Evolutionary conservation across 2,329 filamentous ascomycete genomes (phyloP).

Genomic region (Verticillium alfalfae): DNA sequence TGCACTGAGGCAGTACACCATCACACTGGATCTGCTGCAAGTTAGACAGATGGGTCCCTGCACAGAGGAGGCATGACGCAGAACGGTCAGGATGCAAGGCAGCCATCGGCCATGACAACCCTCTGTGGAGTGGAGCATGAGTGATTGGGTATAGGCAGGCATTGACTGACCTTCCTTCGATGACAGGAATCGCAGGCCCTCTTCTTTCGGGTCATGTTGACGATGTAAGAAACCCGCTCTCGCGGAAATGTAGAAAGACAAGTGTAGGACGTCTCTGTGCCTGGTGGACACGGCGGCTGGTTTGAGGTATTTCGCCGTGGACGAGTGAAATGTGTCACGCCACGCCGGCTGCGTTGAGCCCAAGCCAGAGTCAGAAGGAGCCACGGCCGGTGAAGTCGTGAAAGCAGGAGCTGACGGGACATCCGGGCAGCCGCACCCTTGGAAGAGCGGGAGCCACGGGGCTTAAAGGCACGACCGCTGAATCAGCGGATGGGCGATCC

Average conservation of each 20-base stretch:
- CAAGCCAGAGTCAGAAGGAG: too few species aligned
- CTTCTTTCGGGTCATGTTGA: conserved; percentile 16
- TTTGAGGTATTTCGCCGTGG: background rate
- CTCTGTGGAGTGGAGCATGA: background rate
- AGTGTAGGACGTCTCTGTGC: background rate
- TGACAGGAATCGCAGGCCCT: conserved; percentile 43
- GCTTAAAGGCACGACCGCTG: background rate
- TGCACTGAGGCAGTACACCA: conserved; percentile 32
- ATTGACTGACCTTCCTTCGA: conserved; percentile 35
- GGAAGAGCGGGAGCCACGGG: background rate
- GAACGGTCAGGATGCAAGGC: background rate
- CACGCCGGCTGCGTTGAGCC: background rate
- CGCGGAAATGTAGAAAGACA: background rate
- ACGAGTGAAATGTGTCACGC: background rate
- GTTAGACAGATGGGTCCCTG: conserved; percentile 2
- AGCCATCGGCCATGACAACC: too few species aligned
- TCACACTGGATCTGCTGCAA: conserved; percentile 43
- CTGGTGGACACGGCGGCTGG: background rate
- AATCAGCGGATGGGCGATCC: background rate
- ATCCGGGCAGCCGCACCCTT: background rate
- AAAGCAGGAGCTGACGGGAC: background rate
- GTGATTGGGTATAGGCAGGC: too few species aligned
- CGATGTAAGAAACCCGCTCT: background rate
- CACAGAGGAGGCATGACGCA: background rate
- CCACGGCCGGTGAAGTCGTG: background rate